Base-by-base conservation (phyloP, 352 stramenopile genomes). In the Pilasporangium apinafurcum region DNA sequence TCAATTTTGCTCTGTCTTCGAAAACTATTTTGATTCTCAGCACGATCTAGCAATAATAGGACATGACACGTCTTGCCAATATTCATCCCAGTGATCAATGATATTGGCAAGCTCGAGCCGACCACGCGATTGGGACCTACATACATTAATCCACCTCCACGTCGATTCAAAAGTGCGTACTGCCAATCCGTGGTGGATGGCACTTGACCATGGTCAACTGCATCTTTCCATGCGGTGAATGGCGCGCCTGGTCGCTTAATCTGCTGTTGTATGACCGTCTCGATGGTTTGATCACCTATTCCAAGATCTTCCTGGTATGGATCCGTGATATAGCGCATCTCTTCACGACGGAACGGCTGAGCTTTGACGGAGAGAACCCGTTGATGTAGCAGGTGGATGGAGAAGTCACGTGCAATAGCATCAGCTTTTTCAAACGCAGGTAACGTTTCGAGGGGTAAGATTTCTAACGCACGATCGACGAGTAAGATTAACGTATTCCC, bases 1-100 rank as follows among this genome's bases (percentile, higher is more conserved):
- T 95, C 79, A 29, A 79, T 21, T 58, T 96, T 96, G 57, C 78
- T 94, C 59, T 93, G 83, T 17, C 86, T 65, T 13, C 85, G 65
- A n/a, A 55, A 55, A 31, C 77, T 95, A 18, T 49, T 57, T 9
- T 66, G 43, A 43, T 88, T 96, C 48, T 95, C 82, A 3, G 79
- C 75, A n/a, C 80, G 77, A 48, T 94, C 82, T 0, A 93, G 46
- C 4, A 92, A 37, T 30, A 92, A 48, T 18, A 92, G 53, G 5
- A 74, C 69, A 44, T 92, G 74, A 35, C 79, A 95, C n/a, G 65
- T 71, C 16, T 52, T 39, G 4, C 56, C 47, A 4, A 79, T 47
- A 44, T 83, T 87, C 69, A 95, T 86, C 0, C 69, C 75, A n/a
- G 71, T 63, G 4, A 95, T 53, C 3, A 68, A 62, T 4, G 32